These are phyloP conservation scores for Acacia melanoxylon DNA, from an alignment of 306 rosid species.

Conservation along the genomic window DNA sequence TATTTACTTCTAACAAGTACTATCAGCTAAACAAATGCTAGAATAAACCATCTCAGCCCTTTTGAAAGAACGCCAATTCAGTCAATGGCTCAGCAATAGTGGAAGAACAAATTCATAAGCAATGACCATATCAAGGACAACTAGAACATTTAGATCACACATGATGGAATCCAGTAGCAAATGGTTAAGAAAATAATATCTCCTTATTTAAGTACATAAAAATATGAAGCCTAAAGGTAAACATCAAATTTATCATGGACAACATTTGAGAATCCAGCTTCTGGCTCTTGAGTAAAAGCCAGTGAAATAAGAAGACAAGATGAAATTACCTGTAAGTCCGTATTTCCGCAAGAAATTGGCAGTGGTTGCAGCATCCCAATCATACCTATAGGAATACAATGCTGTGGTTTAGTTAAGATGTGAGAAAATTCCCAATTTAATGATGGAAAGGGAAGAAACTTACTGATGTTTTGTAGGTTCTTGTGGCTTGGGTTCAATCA, in stretches of 20 bases:
- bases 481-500: slow-evolving; percentile 98
- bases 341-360: slow-evolving; percentile 86
- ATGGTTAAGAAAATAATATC: not conserved
- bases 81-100: slow-evolving; percentile 3
- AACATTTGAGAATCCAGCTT: slow-evolving; percentile 13
- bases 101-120: not conserved
- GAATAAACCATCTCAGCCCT: not conserved
- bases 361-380: slow-evolving; percentile 99
- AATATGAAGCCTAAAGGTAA: not conserved
- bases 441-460: slow-evolving; percentile 27
- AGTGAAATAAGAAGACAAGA: slow-evolving; percentile 17
- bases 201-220: not conserved
- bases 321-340: slow-evolving; percentile 64
- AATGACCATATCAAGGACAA: not conserved
- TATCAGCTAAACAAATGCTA: not conserved
- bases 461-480: slow-evolving; percentile 99
- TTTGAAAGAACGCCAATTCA: not conserved
- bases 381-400: slow-evolving; percentile 64
- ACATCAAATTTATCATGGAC: slow-evolving; percentile 3
- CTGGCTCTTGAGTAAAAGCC: slow-evolving; percentile 7
- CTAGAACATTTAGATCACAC: not conserved
- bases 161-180: not conserved
- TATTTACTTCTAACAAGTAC: not conserved
- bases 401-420: slow-evolving; percentile 4
- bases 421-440: slow-evolving; percentile 20